Evolutionary conservation across 1,139 yeast species (phyloP), one percentile per base, ranked within the genome.

Genomic region (Pichia sp.): DNA sequence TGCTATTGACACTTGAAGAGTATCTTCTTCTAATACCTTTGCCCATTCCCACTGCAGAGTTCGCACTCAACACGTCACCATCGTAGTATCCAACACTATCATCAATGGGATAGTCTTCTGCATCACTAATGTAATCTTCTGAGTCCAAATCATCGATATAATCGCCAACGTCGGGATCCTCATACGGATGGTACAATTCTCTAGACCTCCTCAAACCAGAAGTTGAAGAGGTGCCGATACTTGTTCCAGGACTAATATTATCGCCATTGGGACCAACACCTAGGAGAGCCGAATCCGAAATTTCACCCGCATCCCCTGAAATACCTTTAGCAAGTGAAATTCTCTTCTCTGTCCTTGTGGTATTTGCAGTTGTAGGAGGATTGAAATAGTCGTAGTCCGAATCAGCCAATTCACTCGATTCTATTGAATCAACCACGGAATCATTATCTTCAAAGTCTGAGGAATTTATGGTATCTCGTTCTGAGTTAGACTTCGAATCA

Each of bases 41-140:
- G 27, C 33, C 20, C 5, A 44, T 9, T 9, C 16, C 14, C 8
- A 12, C 48, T 8, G 17, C 7, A n/a, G 38, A 29, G 2, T 29
- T 36, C 17, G 46, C 47, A 38, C 46, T 43, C 9, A 24, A 29
- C 16, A 16, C 29, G n/a, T 27, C 30, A 29, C 27, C 53, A 42
- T 54, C 53, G 46, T 40, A 46, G 12, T 42, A 47, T 4, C 57
- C 46, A 4, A 56, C 42, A 48, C 60, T 56, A 6, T 59, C 61
- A 12, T 54, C 60, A 5, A 52, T 30, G 10, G 54, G 41, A 38
- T 61, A 61, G 47, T 48, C 50, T 38, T 62, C 67, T 2, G 63
- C 66, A 49, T 65, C 68, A 20, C 59, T 60, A 8, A 63, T 52
- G 34, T 57, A 63, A 48, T 63, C 64, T 51, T 65, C 70, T 0